Evolutionary conservation across 352 stramenopile species (phyloP).

Genomic region (Phytopythium aichiense): DNA sequence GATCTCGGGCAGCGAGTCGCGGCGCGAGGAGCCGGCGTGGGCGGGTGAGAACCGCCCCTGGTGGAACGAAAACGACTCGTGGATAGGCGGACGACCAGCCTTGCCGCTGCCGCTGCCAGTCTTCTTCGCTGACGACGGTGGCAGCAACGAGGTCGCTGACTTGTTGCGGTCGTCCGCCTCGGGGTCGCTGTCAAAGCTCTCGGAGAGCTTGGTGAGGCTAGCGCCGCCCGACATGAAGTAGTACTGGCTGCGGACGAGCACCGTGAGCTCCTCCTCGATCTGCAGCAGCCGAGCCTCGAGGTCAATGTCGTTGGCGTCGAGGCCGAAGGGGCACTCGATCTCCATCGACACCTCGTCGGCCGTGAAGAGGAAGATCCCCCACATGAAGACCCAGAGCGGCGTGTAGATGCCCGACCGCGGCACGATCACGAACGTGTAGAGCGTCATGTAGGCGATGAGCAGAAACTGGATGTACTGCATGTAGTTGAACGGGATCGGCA

Average conservation of each 20-base stretch:
- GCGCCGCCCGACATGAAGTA: slow-evolving; percentile 69
- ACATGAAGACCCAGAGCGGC: slow-evolving; percentile 75
- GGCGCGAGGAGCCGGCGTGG: slow-evolving; percentile 19
- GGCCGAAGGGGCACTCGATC: slow-evolving; percentile 78
- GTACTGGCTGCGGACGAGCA: slow-evolving; percentile 77
- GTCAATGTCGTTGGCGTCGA: slow-evolving; percentile 82
- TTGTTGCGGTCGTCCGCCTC: not conserved
- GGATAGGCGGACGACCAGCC: not conserved
- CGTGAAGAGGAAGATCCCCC: slow-evolving; percentile 80
- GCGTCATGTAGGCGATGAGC: slow-evolving; percentile 66
- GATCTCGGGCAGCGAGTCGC: slow-evolving; percentile 67
- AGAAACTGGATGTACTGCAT: slow-evolving; percentile 78
- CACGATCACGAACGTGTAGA: slow-evolving; percentile 86
- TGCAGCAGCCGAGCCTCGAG: slow-evolving; percentile 63
- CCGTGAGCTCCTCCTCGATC: slow-evolving; percentile 80
- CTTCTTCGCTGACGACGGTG: not conserved
- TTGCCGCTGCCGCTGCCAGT: not conserved
- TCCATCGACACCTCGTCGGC: slow-evolving; percentile 80
- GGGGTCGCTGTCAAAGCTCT: not conserved
- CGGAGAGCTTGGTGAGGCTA: slow-evolving; percentile 19
- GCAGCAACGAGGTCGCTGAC: not conserved
- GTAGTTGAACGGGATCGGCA: slow-evolving; percentile 86
- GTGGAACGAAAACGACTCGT: slow-evolving; percentile 46
- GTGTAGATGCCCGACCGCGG: slow-evolving; percentile 67
- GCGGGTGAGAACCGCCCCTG: slow-evolving; percentile 55